Base-by-base conservation (phyloP, 1,139 yeast genomes). In the Magnusiomyces sp. region DNA sequence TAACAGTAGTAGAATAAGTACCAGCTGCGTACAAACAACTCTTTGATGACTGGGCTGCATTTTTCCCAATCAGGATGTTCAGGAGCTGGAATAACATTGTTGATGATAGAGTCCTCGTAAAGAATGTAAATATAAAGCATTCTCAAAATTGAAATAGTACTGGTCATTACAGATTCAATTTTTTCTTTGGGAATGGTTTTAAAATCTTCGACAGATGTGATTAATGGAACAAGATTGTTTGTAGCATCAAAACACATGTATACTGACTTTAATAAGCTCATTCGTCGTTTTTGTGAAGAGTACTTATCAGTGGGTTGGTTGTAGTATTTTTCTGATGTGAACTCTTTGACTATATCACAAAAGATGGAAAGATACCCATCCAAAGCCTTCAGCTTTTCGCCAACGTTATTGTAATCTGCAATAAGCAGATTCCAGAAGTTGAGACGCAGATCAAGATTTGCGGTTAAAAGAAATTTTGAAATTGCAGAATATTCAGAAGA, bases 361-460 rank as follows among this genome's bases (percentile, higher is more conserved):
- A 83, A 54, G 9, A 79, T 77, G 39, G 71, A 64, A 48, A 77
- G 76, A 58, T 83, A 77, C 0, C 88, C 88, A n/a, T 63, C 60
- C 50, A 77, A 72, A 39, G 79, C 71, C 39, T 73, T 71, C 0
- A 58, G 58, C 13, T 70, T 52, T 44, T 77, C 70, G 0, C 71
- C 65, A 4, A 68, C 64, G 11, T 67, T 70, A 7, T 71, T 66
- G 58, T 86, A 88, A 50, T 77, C 77, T 55, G 77, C 79, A 41
- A 87, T 73, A 16, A 92, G 69, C 23, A 86, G 73, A 44, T 79
- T 77, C 97, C 97, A 90, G 2, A 92, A 68, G 51, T 80, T 80
- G 38, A 88, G 68, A 50, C 77, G 79, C 65, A 89, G 75, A 38
- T 80, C 83, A 19, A 83, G 71, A 0, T 92, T 78, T 0, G 95